These are phyloP conservation scores for Cardiospermum halicacabum DNA, from an alignment of 345 rosid genomes.

Conservation along the genomic window DNA sequence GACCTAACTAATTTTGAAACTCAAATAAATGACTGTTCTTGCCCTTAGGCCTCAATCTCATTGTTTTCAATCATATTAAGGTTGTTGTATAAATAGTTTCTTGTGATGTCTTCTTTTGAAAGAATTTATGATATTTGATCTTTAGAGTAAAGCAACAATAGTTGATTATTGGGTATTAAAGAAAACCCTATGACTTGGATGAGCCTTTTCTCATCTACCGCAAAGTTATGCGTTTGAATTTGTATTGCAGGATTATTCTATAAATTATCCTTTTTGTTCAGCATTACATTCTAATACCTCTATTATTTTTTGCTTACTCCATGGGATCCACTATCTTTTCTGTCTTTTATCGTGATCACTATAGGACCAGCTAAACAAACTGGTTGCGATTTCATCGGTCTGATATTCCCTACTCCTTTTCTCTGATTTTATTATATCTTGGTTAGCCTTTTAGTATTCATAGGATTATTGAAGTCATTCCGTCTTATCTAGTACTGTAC, in stretches of 20 bases:
- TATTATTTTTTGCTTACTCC: conserved; percentile 11
- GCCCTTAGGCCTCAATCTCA: background rate
- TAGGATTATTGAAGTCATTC: too few species aligned
- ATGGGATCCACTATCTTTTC: conserved; percentile 48
- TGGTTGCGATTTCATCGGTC: background rate
- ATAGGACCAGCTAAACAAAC: conserved; percentile 44
- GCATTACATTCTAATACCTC: conserved; percentile 3
- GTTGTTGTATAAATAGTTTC: background rate
- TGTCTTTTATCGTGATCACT: conserved; percentile 32
- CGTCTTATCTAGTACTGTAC: too few species aligned
- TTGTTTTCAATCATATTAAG: background rate
- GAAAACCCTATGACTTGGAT: conserved; percentile 66
- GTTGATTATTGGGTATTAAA: conserved; percentile 12
- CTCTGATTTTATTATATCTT: conserved; percentile 5
- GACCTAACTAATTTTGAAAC: conserved; percentile 1
- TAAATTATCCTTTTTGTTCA: conserved; percentile 25
- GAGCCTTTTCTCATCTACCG: conserved; percentile 45
- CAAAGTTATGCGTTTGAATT: conserved; percentile 56
- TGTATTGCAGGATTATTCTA: conserved; percentile 86
- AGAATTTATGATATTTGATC: conserved; percentile 11
- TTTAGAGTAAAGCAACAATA: conserved; percentile 10
- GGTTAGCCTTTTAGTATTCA: conserved; percentile 2
- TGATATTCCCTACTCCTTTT: conserved; percentile 3
- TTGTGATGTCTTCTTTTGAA: conserved; percentile 1
- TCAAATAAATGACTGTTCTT: background rate